Evolutionary conservation across 148 eudicot species (phyloP), one percentile per base, ranked within the genome.

Genomic region (Camellia sinensis): DNA sequence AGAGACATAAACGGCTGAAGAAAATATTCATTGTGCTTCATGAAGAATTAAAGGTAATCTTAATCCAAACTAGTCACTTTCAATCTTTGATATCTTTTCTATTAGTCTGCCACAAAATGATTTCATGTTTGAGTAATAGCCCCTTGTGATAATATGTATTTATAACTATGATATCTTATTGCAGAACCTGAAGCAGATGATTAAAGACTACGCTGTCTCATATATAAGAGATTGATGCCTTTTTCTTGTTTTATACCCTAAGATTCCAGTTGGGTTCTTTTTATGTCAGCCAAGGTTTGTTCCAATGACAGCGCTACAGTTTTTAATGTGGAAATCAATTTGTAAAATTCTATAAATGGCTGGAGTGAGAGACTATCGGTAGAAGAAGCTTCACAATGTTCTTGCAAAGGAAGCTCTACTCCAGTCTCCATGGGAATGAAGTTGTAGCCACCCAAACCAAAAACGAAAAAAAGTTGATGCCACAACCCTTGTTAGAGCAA

Each of bases 11-110:
- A 77, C 85, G 94, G 78, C 87, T 89, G 76, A 96, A 96, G 89
- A 96, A 92, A 75, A 89, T 94, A 79, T 96, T 96, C 57, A 77
- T 96, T 13, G 92, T 94, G 88, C 97, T 96, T 87, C 97, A 96
- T 87, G 91, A 94, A 83, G 99, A 94, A 85, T 80, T 96, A 80
- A 85, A 87, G 99, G 99, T 96, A 68, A 15, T 29, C 37, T 14
- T 62, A 78, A 53, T 53, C 74, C 41, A 52, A 78, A 14, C 79
- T 52, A 57, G 37, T 73, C 71, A 4, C 59, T 50, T 65, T 77
- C 57, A 43, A 50, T 10, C 13, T 62, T 67, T 59, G 48, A 7
- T 65, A 71, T 53, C n/a, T 56, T 18, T 60, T 3, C n/a, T 54
- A 5, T 29, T 63, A 29, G 67, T 21, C 43, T 76, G 18, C 73